These are phyloP conservation scores for Dictyostelium purpureum DNA, from an alignment of 78 protist species.

Conservation along the genomic window DNA sequence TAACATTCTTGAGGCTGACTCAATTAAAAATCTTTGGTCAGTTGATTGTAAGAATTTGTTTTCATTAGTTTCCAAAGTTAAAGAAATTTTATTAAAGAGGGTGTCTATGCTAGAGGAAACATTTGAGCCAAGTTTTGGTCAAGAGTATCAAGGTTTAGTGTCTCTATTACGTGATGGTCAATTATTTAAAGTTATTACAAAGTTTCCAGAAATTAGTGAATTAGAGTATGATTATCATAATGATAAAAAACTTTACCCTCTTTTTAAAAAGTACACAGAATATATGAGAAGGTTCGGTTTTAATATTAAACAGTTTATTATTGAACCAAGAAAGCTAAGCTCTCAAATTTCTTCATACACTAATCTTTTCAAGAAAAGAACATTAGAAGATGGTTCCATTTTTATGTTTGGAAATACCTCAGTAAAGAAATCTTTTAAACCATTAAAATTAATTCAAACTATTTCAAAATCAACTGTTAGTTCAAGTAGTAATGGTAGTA, in stretches of 20 bases:
- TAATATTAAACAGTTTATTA: neutral
- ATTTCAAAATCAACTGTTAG: neutral
- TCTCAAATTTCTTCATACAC: neutral
- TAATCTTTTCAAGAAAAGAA: neutral
- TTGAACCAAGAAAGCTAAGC: neutral
- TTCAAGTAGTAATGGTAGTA: neutral
- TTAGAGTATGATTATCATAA: neutral
- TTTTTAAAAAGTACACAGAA: neutral
- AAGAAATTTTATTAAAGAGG: neutral
- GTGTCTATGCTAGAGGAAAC: neutral
- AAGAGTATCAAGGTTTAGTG: neutral
- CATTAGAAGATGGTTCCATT: neutral
- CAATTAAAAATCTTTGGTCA: neutral
- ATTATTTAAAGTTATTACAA: neutral
- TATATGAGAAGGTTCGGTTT: constrained; percentile 23
- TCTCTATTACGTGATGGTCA: neutral
- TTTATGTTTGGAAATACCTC: neutral
- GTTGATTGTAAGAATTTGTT: neutral
- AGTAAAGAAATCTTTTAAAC: neutral
- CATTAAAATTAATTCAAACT: neutral
- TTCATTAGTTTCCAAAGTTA: neutral
- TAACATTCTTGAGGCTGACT: too few relatives aligned
- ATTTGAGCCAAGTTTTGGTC: neutral
- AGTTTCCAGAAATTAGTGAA: neutral
- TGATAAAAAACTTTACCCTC: neutral